These are phyloP conservation scores for Amanita pseudoporphyria DNA, from an alignment of 768 basidiomycete genomes.

Conservation along the genomic window DNA sequence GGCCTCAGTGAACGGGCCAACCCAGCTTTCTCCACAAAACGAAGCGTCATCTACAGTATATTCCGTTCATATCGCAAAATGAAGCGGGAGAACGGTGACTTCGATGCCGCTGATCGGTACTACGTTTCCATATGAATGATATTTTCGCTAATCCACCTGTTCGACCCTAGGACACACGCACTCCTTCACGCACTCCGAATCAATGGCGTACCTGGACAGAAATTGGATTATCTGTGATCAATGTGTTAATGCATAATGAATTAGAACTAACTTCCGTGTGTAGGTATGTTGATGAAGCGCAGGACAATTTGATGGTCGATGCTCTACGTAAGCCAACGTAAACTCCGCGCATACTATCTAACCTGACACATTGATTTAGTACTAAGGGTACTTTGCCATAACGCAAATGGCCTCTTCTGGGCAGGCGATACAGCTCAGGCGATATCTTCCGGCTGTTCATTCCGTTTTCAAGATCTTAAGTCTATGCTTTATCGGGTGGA, in stretches of 20 bases:
- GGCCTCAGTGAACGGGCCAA: slow-evolving; percentile 41
- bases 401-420: slow-evolving; percentile 64
- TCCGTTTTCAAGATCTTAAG: slow-evolving; percentile 63
- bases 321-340: slow-evolving; percentile 33
- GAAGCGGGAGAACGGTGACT: slow-evolving; percentile 32
- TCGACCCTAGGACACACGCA: slow-evolving; percentile 35
- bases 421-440: slow-evolving; percentile 78
- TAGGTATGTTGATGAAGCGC: slow-evolving; percentile 68
- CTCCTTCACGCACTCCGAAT: slow-evolving; percentile 29
- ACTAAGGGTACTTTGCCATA: slow-evolving; percentile 49
- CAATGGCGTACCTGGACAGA: slow-evolving; percentile 26
- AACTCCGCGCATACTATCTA: no score
- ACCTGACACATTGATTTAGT: slow-evolving; percentile 27
- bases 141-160: background rate
- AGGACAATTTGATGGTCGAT: slow-evolving; percentile 65
- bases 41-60: slow-evolving; percentile 39
- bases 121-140: background rate
- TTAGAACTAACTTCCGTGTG: background rate
- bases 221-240: slow-evolving; percentile 47
- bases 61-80: slow-evolving; percentile 42
- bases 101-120: slow-evolving; percentile 55
- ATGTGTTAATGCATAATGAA: background rate
- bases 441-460: slow-evolving; percentile 63
- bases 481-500: slow-evolving; percentile 57
- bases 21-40: slow-evolving; percentile 41